These are phyloP conservation scores for Anastatica hierochuntica DNA, from an alignment of 345 rosid genomes.

Conservation along the genomic window DNA sequence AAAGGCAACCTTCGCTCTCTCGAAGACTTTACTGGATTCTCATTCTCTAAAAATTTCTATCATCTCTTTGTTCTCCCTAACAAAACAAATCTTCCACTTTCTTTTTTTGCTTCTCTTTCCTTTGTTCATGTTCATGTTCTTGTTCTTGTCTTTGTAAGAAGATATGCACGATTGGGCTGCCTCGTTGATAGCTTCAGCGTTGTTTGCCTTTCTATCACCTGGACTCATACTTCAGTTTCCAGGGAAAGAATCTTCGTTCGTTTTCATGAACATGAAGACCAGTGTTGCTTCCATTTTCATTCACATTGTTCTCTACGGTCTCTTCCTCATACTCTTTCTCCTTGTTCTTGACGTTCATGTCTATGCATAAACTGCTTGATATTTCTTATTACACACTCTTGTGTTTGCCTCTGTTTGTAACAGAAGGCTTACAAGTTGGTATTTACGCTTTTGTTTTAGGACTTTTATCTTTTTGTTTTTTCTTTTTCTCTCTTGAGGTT, in stretches of 20 bases:
- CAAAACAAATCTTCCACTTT: too few relatives aligned
- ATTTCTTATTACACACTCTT: not conserved
- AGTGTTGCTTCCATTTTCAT: slow-evolving; percentile 65
- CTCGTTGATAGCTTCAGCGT: slow-evolving; percentile 74
- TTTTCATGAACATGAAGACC: slow-evolving; percentile 79
- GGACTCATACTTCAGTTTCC: slow-evolving; percentile 69
- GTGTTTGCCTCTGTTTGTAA: not conserved
- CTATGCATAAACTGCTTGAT: slow-evolving; percentile 27
- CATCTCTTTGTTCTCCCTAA: too few relatives aligned
- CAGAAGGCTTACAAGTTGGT: not conserved
- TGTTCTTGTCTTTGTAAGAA: slow-evolving; percentile 9
- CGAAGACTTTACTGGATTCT: not conserved
- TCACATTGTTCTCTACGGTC: slow-evolving; percentile 62
- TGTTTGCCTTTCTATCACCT: slow-evolving; percentile 73
- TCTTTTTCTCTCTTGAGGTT: not conserved
- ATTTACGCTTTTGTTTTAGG: too few relatives aligned
- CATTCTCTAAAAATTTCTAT: not conserved
- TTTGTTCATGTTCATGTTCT: not conserved
- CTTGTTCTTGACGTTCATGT: slow-evolving; percentile 68
- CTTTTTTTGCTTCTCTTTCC: not conserved
- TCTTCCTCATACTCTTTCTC: slow-evolving; percentile 60
- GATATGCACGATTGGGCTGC: slow-evolving; percentile 85
- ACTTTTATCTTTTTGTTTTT: too few relatives aligned
- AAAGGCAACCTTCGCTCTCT: too few relatives aligned
- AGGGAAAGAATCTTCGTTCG: slow-evolving; percentile 55